Conservation (phyloP, 768 basidiomycete species). For the Auricularia heimuer region DNA sequence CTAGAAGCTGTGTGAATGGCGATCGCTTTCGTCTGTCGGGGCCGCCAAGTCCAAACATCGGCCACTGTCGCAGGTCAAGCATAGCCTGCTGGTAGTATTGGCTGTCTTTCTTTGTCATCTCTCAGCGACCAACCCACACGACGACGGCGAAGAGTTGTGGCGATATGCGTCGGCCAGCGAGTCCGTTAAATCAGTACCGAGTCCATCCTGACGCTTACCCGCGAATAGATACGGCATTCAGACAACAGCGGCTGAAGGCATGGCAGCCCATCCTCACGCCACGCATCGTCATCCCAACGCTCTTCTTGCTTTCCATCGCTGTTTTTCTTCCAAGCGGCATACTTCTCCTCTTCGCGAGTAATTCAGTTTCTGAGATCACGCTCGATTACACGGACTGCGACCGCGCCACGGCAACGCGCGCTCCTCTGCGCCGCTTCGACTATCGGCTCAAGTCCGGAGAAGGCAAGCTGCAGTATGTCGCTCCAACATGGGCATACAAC, state of each 20-base stretch:
- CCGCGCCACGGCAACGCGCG: constrained; percentile 37
- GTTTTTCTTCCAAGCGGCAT: constrained; percentile 95
- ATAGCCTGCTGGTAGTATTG: too few relatives aligned
- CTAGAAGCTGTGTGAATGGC: too few relatives aligned
- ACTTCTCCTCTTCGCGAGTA: constrained; percentile 84
- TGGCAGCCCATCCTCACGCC: constrained; percentile 99
- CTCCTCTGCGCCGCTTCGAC: constrained; percentile 46
- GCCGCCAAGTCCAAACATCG: too few relatives aligned
- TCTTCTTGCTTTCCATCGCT: constrained; percentile 81
- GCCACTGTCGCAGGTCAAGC: too few relatives aligned
- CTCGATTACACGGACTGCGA: constrained; percentile 95
- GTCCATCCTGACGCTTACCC: too few relatives aligned
- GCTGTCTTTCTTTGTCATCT: too few relatives aligned
- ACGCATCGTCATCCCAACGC: constrained; percentile 91
- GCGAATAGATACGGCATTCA: constrained; percentile 85
- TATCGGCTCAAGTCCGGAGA: constrained; percentile 58
- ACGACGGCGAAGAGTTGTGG: too few relatives aligned
- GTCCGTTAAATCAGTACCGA: too few relatives aligned
- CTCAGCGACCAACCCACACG: too few relatives aligned
- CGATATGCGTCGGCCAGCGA: too few relatives aligned
- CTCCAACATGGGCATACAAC: constrained; percentile 73
- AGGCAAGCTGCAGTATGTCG: constrained; percentile 31
- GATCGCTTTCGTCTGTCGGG: too few relatives aligned
- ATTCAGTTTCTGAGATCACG: constrained; percentile 81
- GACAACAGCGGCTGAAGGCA: constrained; percentile 97